These are phyloP conservation scores for Saccharomycopsis microspora DNA, from an alignment of 805 yeast genomes.

Conservation along the genomic window DNA sequence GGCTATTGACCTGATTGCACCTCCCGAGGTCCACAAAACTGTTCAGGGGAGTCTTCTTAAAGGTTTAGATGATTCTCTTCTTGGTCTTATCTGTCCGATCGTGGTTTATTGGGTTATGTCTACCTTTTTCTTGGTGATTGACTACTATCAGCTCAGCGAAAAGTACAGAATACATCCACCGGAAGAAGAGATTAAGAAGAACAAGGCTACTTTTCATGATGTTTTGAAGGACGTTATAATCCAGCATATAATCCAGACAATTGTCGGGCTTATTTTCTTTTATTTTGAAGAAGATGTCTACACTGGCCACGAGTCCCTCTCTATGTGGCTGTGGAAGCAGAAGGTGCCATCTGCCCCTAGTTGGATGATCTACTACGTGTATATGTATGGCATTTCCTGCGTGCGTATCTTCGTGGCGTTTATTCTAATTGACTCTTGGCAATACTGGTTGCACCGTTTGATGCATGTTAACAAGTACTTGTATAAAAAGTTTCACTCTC, in stretches of 20 bases:
- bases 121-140: conserved; percentile 61
- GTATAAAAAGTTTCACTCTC: conserved; percentile 78
- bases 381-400: conserved; percentile 53
- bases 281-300: conserved; percentile 43
- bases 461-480: conserved; percentile 78
- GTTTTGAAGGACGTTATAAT: conserved; percentile 74
- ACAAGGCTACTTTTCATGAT: conserved; percentile 56
- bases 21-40: conserved; percentile 22
- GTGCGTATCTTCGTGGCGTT: conserved; percentile 54
- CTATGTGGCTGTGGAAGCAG: conserved; percentile 34
- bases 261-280: conserved; percentile 46
- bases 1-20: conserved; percentile 3
- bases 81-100: conserved; percentile 69
- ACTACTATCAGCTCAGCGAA: conserved; percentile 65
- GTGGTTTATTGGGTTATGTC: conserved; percentile 79
- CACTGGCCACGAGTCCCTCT: conserved; percentile 40
- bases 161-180: conserved; percentile 85
- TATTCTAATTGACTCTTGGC: conserved; percentile 86
- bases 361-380: conserved; percentile 35
- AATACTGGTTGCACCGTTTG: conserved; percentile 74
- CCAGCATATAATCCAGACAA: conserved; percentile 78
- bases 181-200: conserved; percentile 67
- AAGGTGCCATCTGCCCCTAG: conserved; percentile 35
- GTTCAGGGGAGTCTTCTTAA: conserved; percentile 35
- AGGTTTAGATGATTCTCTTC: conserved; percentile 58